Conservation (phyloP, 2,329 filamentous ascomycete genomes). For the Aspergillus quadrilineatus region DNA sequence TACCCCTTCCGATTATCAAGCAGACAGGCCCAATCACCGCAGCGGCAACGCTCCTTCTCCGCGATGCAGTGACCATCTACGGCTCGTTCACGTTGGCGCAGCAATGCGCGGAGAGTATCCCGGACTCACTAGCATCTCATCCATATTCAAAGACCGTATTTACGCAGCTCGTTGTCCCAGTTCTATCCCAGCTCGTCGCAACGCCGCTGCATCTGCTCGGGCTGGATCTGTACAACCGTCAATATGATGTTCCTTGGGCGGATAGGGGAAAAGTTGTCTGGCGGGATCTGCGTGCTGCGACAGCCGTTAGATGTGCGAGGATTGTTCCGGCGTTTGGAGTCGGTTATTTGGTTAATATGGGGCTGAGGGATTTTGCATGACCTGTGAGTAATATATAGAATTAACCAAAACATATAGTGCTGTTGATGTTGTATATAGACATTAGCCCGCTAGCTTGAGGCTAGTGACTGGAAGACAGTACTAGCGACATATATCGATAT, state of each 20-base stretch:
- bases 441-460: no score
- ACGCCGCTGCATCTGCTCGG: conserved; percentile 85
- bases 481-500: no score
- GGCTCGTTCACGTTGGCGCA: conserved; percentile 33
- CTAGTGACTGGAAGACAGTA: no score
- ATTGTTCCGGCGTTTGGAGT: conserved; percentile 87
- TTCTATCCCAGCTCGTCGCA: conserved; percentile 70
- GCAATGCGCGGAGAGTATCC: conserved; percentile 22
- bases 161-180: conserved; percentile 74
- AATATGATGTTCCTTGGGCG: conserved; percentile 43
- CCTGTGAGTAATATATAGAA: no score
- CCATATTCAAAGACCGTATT: conserved; percentile 26
- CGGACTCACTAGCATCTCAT: conserved; percentile 22
- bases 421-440: no score
- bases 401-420: no score
- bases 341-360: conserved; percentile 75
- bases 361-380: background rate
- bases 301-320: conserved; percentile 71
- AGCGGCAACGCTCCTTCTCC: conserved; percentile 65
- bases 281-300: conserved; percentile 73
- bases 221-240: conserved; percentile 78
- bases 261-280: conserved; percentile 64
- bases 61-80: conserved; percentile 84
- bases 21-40: conserved; percentile 3
- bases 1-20: background rate